Evolutionary conservation across 345 rosid species (phyloP).

Genomic region (Alliaria petiolata): DNA sequence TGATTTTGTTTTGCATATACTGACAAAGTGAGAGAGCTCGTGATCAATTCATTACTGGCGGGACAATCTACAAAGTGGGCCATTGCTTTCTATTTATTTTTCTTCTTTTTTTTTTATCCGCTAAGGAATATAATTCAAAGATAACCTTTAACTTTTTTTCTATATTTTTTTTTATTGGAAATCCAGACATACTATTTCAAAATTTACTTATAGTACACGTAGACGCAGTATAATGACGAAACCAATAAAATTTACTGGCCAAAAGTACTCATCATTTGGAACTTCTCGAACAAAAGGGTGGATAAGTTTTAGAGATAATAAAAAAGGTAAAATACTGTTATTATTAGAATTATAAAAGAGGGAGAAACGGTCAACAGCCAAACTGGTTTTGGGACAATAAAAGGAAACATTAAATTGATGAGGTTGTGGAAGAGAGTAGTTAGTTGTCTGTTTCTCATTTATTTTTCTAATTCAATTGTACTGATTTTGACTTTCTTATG

Average conservation of each 20-base stretch:
- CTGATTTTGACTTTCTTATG: constrained; percentile 2
- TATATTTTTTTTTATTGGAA: not conserved
- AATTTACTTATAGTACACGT: not conserved
- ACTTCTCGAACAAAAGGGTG: not conserved
- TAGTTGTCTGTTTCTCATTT: constrained; percentile 29
- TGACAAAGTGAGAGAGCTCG: not conserved
- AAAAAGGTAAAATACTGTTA: not conserved
- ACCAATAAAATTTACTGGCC: not conserved
- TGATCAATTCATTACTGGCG: constrained; percentile 18
- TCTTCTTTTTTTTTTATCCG: not conserved
- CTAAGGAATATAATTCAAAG: not conserved
- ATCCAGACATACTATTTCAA: not conserved
- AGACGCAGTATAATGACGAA: not conserved
- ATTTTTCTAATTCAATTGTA: not conserved
- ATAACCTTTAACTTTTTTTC: not conserved
- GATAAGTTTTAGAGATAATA: not conserved
- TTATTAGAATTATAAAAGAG: not conserved
- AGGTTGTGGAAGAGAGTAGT: constrained; percentile 20
- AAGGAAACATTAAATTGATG: constrained; percentile 21
- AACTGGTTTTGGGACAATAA: constrained; percentile 10
- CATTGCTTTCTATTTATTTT: not conserved
- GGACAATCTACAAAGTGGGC: constrained; percentile 23
- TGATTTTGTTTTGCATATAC: not conserved
- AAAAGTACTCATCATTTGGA: not conserved
- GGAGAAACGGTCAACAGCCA: constrained; percentile 12